Base-by-base conservation (phyloP, 1,284 basidiomycete genomes). In the Hypsizygus ulmarius region DNA sequence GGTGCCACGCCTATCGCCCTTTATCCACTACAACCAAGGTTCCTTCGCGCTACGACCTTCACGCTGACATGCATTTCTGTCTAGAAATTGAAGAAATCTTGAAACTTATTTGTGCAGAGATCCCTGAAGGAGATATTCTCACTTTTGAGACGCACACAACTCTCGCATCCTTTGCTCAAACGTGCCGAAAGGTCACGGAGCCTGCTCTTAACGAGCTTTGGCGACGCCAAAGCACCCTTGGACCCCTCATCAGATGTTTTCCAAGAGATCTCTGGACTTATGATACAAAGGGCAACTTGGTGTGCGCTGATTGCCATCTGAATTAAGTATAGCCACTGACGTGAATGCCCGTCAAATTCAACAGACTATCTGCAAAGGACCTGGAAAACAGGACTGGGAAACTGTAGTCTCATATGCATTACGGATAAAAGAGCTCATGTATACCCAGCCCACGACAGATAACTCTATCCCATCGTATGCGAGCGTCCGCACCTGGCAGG, bases 121-220 rank as follows among this genome's bases (percentile, higher is more conserved):
- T 42, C 15, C 29, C 7, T 21, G 12, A 25, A 18, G 19, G 32
- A 28, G 11, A n/a, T 14, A 18, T 12, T 33, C 41, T 34, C 15
- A 42, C 19, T 14, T 5, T 14, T 4, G 16, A n/a, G 27, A 28
- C 25, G n/a, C 32, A 12, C 34, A n/a, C 9, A 12, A n/a, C 42
- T 10, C 42, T 44, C 28, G 14, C 34, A 15, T 18, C 33, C 5
- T 21, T 45, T 10, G 43, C 43, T 3, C 29, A 18, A 18, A 34
- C 43, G 6, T 45, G 43, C 21, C 43, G 35, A 15, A 27, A 5
- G 6, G 35, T 45, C 36, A 25, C n/a, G 19, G 43, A 45, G 16
- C 19, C 43, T 34, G 33, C 43, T 14, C 21, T 45, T 6, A 27
- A 45, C 27, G n/a, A 9, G 27, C 9, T 28, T 6, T 45, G 43